Evolutionary conservation across 495 filamentous ascomycete species (phyloP), one percentile per base, ranked within the genome.

Genomic region (Pyrenula massariospora): DNA sequence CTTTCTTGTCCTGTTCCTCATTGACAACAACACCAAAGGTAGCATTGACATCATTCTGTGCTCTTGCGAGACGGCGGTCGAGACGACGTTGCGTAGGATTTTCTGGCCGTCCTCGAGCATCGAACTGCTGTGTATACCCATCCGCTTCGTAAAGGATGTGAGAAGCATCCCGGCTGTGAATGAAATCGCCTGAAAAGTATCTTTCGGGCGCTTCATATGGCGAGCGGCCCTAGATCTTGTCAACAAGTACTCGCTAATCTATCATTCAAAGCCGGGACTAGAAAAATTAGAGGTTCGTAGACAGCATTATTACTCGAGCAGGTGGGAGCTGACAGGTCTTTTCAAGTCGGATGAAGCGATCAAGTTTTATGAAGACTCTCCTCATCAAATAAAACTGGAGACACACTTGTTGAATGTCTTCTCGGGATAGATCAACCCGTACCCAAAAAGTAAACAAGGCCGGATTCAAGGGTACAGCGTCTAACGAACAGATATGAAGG

Each of bases 51-150:
- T 81, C 78, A 70, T 82, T 82, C 57, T 80, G 77, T 0, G 78
- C 78, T 65, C 73, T 72, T 55, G 74, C 66, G 2, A 78, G 70
- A 19, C 69, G 69, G 42, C 73, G 66, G 2, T 69, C 75, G 22
- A 75, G 59, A 22, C 59, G 53, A 52, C 69, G 74, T 0, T 77
- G 79, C 50, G 77, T 76, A 0, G 75, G 75, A 61, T 88, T 89
- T 42, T 82, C 68, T 5, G 86, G 83, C 54, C 84, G 81, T 12
- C 86, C 87, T 55, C 80, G 76, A n/a, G 78, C 75, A 67, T 89
- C 85, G 66, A 87, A 89, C 50, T 80, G 70, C 69, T 89, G 86
- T 24, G 68, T 73, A 59, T 76, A 78, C 42, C 62, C 63, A 57
- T 81, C 76, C 23, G 66, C 67, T 58, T 76, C 63, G 64, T 67